phyloP scores from a whole-genome alignment of 257 asterid species.

The Leptodermis oblonga region DNA sequence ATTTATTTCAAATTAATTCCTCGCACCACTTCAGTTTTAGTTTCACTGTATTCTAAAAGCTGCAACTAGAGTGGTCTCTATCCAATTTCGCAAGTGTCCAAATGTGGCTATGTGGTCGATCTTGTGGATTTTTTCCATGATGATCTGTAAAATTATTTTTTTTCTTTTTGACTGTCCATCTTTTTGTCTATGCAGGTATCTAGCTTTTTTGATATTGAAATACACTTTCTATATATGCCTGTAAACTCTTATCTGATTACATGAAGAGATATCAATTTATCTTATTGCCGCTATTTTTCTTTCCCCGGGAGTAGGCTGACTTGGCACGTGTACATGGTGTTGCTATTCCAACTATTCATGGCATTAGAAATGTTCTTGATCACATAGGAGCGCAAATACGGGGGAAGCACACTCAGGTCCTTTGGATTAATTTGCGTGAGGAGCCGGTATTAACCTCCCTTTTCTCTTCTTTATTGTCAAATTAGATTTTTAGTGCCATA shows the following conservation, averaged over 20 bases:
- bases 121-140: not conserved
- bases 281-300: not conserved
- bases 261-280: not conserved
- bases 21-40: too few relatives aligned
- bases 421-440: constrained; percentile 95
- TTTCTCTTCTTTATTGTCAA: not conserved
- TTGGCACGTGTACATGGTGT: constrained; percentile 90
- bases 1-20: too few relatives aligned
- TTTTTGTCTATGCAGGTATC: not conserved
- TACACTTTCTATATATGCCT: not conserved
- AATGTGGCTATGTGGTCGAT: too few relatives aligned
- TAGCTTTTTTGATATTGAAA: not conserved
- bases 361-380: constrained; percentile 85
- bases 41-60: too few relatives aligned
- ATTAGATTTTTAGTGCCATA: not conserved
- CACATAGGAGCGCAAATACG: constrained; percentile 68
- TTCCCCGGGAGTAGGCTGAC: constrained; percentile 46
- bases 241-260: not conserved
- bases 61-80: not conserved
- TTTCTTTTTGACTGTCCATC: not conserved
- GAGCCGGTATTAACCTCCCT: constrained; percentile 68
- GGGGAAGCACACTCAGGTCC: constrained; percentile 60
- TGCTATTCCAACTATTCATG: constrained; percentile 92
- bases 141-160: not conserved
- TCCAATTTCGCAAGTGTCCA: not conserved